Base-by-base conservation (phyloP, 352 stramenopile genomes). In the Aphanomyces cochlioides region DNA sequence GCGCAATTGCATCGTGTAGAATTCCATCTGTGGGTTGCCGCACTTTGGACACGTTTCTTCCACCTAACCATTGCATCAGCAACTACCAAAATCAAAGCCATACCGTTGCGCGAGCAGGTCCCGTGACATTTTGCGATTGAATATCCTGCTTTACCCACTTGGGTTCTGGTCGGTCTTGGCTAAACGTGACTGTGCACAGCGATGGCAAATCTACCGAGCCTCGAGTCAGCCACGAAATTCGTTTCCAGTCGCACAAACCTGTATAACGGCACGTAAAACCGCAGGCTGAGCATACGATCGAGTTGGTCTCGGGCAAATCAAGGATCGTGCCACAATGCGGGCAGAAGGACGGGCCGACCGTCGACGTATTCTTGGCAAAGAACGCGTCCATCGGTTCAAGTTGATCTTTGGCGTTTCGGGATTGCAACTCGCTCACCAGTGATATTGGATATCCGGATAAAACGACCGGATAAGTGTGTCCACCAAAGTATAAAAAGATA, bases 1-100 rank as follows among this genome's bases (percentile, higher is more conserved):
- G 72, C 97, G 88, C 74, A 99, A 79, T 81, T 99, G 97, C 79
- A 99, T 95, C 71, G 97, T 99, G 78, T 99, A 99, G 83, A 99
- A 99, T 75, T 98, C 93, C 78, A 99, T 98, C 79, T 99, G 87
- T 8, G 83, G 89, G 78, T 98, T 93, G 69, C 82, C 87, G 75
- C 97, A 99, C 80, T 98, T 98, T 47, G 97, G 89, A 75, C 97
- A 99, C 50, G 93, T 90, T 85, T 99, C 97, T 74, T 99, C 96
- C 53, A 99, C 69, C 67, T 73, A 41, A 2, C 73, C 99, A 79
- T 81, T 99, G 97, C 79, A 99, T 95, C 69, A 97, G 99, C 77
- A 99, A 99, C 79, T 98, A 98, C 45, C 97, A 87, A 74, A 97
- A 99, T 50, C 92, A 90, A 84, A 99, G 96, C 74, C 99, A 96